A percentile compares a stretch with the other conserved stretches of the same genome.
These are phyloP conservation scores for Arxiozyma slooffiae DNA, from an alignment of 1,139 yeast genomes.

Conservation along the genomic window DNA sequence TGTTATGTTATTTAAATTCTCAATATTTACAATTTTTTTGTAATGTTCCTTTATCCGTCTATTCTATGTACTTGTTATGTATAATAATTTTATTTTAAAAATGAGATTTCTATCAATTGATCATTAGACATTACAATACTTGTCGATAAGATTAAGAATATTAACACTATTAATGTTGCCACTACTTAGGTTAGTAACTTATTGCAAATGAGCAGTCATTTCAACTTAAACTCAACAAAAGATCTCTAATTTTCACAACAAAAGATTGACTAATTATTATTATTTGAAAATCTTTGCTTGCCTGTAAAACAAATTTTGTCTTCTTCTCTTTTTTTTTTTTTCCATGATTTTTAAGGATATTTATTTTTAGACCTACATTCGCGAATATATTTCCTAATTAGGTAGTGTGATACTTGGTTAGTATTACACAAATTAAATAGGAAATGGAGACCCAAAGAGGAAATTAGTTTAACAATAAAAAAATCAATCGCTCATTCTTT, in stretches of 20 bases:
- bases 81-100: too few relatives aligned
- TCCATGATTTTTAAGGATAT: not conserved
- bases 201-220: not conserved
- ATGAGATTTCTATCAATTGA: not conserved
- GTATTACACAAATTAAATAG: not conserved
- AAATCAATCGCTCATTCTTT: too few relatives aligned
- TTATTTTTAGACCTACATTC: not conserved
- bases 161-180: not conserved
- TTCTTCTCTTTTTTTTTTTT: too few relatives aligned
- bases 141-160: too few relatives aligned
- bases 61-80: too few relatives aligned
- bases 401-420: not conserved
- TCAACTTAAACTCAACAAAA: not conserved
- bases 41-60: not conserved
- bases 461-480: too few relatives aligned
- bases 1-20: not conserved
- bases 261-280: too few relatives aligned
- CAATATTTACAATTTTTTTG: not conserved
- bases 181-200: not conserved
- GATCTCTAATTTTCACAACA: not conserved
- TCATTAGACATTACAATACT: not conserved
- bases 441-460: not conserved
- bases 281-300: not conserved
- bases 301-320: not conserved
- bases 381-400: not conserved